Evolutionary conservation across 2,329 filamentous ascomycete genomes (phyloP).

Genomic region (Penicillium fuscoglaucum): DNA sequence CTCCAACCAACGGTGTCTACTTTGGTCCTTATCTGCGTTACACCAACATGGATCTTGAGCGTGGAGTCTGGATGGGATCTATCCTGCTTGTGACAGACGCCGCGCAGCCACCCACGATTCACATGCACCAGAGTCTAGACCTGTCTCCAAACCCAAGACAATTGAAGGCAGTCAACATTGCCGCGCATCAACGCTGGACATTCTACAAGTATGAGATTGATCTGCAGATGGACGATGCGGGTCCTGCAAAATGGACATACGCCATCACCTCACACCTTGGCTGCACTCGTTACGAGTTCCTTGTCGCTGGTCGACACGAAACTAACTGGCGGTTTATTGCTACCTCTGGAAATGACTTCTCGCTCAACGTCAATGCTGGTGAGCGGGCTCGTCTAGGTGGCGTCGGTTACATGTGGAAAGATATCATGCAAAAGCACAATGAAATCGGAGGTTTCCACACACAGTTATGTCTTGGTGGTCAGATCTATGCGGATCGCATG

Average conservation of each 20-base stretch:
- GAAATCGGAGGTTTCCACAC: conserved; percentile 96
- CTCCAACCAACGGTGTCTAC: conserved; percentile 93
- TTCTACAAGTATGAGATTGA: conserved; percentile 96
- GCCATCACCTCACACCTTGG: conserved; percentile 95
- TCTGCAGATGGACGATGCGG: conserved; percentile 78
- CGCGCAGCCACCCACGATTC: conserved; percentile 90
- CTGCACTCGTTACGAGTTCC: conserved; percentile 96
- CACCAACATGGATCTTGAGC: conserved; percentile 94
- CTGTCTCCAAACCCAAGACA: conserved; percentile 91
- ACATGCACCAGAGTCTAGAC: conserved; percentile 87
- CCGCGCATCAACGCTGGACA: conserved; percentile 86
- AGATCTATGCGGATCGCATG: conserved; percentile 91
- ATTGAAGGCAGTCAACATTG: conserved; percentile 77
- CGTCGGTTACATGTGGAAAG: conserved; percentile 97
- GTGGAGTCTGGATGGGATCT: conserved; percentile 86
- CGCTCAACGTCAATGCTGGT: conserved; percentile 78
- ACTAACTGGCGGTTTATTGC: conserved; percentile 94
- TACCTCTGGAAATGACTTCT: conserved; percentile 95
- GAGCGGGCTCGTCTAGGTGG: conserved; percentile 85
- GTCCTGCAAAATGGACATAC: conserved; percentile 88
- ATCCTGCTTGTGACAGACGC: conserved; percentile 91
- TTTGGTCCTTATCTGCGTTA: conserved; percentile 96
- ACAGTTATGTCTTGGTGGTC: conserved; percentile 86
- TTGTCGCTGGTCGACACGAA: conserved; percentile 87
- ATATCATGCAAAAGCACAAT: conserved; percentile 94